A percentile compares a stretch with the other conserved stretches of the same genome.
Evolutionary conservation across 1,284 basidiomycete genomes (phyloP).

Genomic region (Sanghuangporus weigelae): DNA sequence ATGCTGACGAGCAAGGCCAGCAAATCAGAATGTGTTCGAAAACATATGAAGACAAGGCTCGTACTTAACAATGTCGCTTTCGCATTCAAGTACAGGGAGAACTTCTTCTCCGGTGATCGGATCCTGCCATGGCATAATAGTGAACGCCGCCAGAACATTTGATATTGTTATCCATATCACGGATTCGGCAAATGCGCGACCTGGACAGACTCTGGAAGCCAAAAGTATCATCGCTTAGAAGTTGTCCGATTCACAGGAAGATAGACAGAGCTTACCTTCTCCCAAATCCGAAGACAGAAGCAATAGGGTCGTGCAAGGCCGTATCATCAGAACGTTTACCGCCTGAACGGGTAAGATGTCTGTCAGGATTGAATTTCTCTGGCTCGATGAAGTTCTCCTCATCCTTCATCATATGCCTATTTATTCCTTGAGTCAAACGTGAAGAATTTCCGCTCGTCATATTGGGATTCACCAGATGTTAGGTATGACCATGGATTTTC

Average conservation of each 20-base stretch:
- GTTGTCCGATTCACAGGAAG: not conserved
- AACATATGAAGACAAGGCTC: not conserved
- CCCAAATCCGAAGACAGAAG: slow-evolving; percentile 1
- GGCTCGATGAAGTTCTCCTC: too few species aligned
- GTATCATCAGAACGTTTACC: not conserved
- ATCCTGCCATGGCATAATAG: slow-evolving; percentile 1
- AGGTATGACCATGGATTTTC: not conserved
- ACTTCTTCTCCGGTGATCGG: not conserved
- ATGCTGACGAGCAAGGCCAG: not conserved
- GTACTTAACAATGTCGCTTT: not conserved
- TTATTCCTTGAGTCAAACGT: too few species aligned
- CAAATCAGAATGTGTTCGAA: not conserved
- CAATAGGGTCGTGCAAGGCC: not conserved
- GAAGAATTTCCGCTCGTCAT: too few species aligned
- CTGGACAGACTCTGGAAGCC: slow-evolving; percentile 11
- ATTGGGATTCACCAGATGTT: too few species aligned
- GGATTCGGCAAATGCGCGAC: slow-evolving; percentile 10
- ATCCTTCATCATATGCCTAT: slow-evolving; percentile 1
- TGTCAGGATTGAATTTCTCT: too few species aligned
- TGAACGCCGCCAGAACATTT: slow-evolving; percentile 5
- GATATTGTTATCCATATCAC: slow-evolving; percentile 7
- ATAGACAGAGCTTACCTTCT: not conserved
- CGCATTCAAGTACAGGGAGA: not conserved
- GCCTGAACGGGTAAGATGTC: too few species aligned
- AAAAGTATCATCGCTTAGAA: not conserved